Percentiles rank a stretch among this genome's conserved stretches.
Conservation (phyloP, 148 eudicot species). For the Hydrangea macrophylla region DNA sequence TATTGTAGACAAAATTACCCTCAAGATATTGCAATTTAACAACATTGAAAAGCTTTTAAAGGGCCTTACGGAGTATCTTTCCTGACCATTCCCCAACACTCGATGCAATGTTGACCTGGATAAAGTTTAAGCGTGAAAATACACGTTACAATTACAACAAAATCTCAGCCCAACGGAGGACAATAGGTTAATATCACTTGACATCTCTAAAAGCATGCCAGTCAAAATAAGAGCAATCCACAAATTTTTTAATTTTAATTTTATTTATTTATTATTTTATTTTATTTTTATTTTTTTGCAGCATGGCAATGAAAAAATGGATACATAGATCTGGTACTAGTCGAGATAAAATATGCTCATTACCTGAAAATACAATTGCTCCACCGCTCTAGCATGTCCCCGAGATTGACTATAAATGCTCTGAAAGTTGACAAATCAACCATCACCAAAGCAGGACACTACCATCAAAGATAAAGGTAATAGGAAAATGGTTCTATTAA, state of each 20-base stretch:
- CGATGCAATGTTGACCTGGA: constrained; percentile 94
- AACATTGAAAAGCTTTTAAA: constrained; percentile 11
- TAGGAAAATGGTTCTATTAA: background rate
- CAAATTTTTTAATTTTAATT: no score
- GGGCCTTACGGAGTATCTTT: constrained; percentile 87
- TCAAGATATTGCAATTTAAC: background rate
- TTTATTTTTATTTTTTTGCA: no score
- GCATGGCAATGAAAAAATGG: no score
- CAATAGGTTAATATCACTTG: background rate
- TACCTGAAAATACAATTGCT: constrained; percentile 94
- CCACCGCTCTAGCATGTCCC: constrained; percentile 98
- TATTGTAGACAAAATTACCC: background rate
- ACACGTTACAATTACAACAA: background rate
- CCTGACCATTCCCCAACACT: constrained; percentile 74
- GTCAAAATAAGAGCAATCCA: background rate
- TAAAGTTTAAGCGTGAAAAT: background rate
- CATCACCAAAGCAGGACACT: constrained; percentile 4
- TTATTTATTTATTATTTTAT: background rate
- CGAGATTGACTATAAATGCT: constrained; percentile 89
- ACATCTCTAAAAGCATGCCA: background rate
- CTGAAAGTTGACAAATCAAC: constrained; percentile 31
- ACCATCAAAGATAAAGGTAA: background rate
- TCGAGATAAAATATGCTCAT: constrained; percentile 16
- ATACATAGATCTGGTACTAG: no score
- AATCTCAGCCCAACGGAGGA: background rate